Evolutionary conservation across 768 basidiomycete species (phyloP), one percentile per base, ranked within the genome.

Genomic region (Inosperma sp.): DNA sequence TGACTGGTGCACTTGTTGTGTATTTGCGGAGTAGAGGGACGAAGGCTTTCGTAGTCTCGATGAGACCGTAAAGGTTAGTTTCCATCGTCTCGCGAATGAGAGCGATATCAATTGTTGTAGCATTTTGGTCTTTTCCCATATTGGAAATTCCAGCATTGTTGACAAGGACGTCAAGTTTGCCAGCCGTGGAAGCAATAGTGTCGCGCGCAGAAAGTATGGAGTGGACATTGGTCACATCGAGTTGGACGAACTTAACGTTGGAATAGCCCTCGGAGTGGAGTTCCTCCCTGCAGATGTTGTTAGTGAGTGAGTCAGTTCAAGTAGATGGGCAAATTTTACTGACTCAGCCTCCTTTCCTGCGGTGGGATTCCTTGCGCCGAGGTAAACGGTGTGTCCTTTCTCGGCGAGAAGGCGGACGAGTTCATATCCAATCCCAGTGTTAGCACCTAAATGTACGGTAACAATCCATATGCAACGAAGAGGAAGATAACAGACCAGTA

Each of bases 391-490:
- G 50, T 77, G 69, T 0, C 68, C 72, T 52, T 72, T 70, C 56
- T 70, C 59, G 2, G 75, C 74, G 6, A 77, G 62, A 13, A 74
- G 61, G 23, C 66, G 68, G 10, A 74, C 71, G 22, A 77, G 65
- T 48, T 76, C 74, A 51, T 70, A 72, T 31, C 75, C 74, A 21
- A 78, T 76, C 2, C 75, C 75, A 44, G 72, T 56, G 56, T 75
- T 76, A 26, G 70, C 66, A 42, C 73, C 72, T 74, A 26, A 43
- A 37, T 10, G 14, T 30, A n/a, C 23, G 22, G 37, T 27, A 21
- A 26, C 35, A 41, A 26, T 12, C 7, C 26, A 21, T 19, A n/a
- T 19, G 7, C 6, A 17, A 19, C 16, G 22, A 23, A 23, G 19
- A 27, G 14, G 3, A n/a, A 7, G n/a, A 31, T 40, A 31, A 6